These are phyloP conservation scores for Calocybe gangraenosa DNA, from an alignment of 768 basidiomycete species.

Conservation along the genomic window DNA sequence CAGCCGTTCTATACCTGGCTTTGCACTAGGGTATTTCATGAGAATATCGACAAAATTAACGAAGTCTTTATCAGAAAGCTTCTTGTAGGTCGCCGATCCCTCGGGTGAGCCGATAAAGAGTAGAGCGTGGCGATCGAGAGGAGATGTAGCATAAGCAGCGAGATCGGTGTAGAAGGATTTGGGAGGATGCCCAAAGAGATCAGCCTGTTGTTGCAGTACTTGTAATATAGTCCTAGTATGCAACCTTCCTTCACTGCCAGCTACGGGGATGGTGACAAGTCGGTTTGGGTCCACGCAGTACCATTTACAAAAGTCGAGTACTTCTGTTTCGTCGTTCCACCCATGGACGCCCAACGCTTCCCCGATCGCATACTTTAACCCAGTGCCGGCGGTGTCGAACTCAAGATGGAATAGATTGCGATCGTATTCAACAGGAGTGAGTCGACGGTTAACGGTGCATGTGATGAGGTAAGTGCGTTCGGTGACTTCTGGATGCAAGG, in stretches of 20 bases:
- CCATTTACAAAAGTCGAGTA: conserved; percentile 85
- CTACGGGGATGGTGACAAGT: conserved; percentile 78
- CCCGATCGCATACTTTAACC: conserved; percentile 91
- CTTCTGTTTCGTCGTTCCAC: conserved; percentile 92
- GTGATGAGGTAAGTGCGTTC: conserved; percentile 94
- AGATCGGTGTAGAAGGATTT: conserved; percentile 94
- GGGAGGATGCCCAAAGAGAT: conserved; percentile 92
- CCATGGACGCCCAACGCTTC: conserved; percentile 97
- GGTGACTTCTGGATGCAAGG: conserved; percentile 79
- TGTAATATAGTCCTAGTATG: conserved; percentile 97
- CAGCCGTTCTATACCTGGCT: conserved; percentile 77
- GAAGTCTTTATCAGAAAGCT: conserved; percentile 91
- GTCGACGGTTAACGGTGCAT: conserved; percentile 88
- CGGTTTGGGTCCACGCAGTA: conserved; percentile 82
- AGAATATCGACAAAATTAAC: conserved; percentile 91
- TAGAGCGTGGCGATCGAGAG: conserved; percentile 73
- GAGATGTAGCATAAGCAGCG: conserved; percentile 64
- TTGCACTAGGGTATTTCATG: conserved; percentile 69
- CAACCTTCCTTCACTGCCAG: conserved; percentile 58
- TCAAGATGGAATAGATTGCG: conserved; percentile 99
- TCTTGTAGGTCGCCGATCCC: conserved; percentile 91
- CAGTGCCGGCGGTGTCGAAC: conserved; percentile 88
- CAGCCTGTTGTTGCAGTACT: conserved; percentile 92
- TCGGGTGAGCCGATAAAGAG: conserved; percentile 93
- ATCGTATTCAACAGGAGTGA: conserved; percentile 94